These are phyloP conservation scores for Fusarium concolor DNA, from an alignment of 2,329 filamentous ascomycete genomes.

Conservation along the genomic window DNA sequence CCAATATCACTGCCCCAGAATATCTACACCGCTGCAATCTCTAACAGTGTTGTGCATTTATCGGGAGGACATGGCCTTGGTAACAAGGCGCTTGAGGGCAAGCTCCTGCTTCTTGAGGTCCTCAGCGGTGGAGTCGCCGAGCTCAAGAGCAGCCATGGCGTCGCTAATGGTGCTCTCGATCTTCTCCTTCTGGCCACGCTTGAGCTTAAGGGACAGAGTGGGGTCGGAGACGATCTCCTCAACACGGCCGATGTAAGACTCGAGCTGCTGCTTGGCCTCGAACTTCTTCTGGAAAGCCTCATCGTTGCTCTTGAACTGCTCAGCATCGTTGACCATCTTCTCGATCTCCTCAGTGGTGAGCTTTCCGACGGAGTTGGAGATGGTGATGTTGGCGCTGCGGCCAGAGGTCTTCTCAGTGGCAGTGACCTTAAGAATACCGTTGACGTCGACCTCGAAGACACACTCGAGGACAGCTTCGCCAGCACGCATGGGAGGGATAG, in stretches of 20 bases:
- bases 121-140: slow-evolving; percentile 90
- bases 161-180: slow-evolving; percentile 97
- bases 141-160: slow-evolving; percentile 96
- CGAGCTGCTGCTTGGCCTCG: slow-evolving; percentile 98
- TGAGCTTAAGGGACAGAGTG: slow-evolving; percentile 94
- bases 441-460: slow-evolving; percentile 99
- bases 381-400: slow-evolving; percentile 98
- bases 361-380: slow-evolving; percentile 99
- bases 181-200: slow-evolving; percentile 99
- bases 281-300: slow-evolving; percentile 99
- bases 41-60: slow-evolving; percentile 61
- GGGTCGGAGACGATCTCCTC: slow-evolving; percentile 99
- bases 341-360: slow-evolving; percentile 95
- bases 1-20: slow-evolving; percentile 31
- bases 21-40: slow-evolving; percentile 36
- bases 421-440: slow-evolving; percentile 99
- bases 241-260: slow-evolving; percentile 98
- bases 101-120: slow-evolving; percentile 99
- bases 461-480: slow-evolving; percentile 97
- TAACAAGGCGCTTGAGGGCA: slow-evolving; percentile 95
- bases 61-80: slow-evolving; percentile 96
- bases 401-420: slow-evolving; percentile 99
- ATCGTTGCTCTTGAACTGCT: slow-evolving; percentile 98
- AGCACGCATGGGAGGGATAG: slow-evolving; percentile 87
- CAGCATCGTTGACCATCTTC: slow-evolving; percentile 96